phyloP scores from a whole-genome alignment of 495 filamentous ascomycete species.

The Penicillium riverlandense region DNA sequence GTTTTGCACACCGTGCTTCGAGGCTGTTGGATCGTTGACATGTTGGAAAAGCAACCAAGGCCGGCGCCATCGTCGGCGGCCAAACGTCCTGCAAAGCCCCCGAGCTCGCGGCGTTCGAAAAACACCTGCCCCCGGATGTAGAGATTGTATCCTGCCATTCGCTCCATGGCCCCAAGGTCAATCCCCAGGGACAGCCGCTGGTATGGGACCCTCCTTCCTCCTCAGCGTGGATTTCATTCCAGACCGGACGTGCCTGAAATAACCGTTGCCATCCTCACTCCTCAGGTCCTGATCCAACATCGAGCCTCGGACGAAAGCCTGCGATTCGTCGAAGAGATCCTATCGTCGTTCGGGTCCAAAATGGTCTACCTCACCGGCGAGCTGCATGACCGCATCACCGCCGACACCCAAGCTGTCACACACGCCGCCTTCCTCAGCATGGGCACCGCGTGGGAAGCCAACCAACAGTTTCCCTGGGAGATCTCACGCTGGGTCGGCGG shows the following conservation, averaged over 20 bases:
- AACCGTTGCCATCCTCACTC: neutral
- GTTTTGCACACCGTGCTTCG: conserved; percentile 16
- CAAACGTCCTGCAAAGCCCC: conserved; percentile 98
- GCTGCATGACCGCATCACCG: conserved; percentile 92
- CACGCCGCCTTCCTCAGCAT: conserved; percentile 96
- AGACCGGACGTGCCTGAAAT: conserved; percentile 7
- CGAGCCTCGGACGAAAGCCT: conserved; percentile 74
- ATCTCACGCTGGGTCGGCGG: conserved; percentile 86
- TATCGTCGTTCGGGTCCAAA: conserved; percentile 74
- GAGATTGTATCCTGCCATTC: conserved; percentile 96
- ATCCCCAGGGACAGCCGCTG: conserved; percentile 79
- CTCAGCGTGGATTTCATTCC: neutral
- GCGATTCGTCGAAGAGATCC: conserved; percentile 66
- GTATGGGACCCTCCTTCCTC: conserved; percentile 32
- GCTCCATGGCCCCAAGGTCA: conserved; percentile 86
- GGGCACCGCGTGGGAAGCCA: conserved; percentile 94
- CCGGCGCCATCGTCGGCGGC: conserved; percentile 88
- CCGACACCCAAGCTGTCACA: conserved; percentile 95
- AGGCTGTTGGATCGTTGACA: conserved; percentile 20
- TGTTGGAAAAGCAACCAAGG: conserved; percentile 67
- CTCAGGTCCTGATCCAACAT: conserved; percentile 80
- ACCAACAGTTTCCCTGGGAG: conserved; percentile 93
- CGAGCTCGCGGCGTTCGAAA: conserved; percentile 89
- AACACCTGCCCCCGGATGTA: conserved; percentile 78
- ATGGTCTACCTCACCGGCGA: conserved; percentile 79